These are phyloP conservation scores for Monosporozyma aerobia DNA, from an alignment of 805 yeast species.

Conservation along the genomic window DNA sequence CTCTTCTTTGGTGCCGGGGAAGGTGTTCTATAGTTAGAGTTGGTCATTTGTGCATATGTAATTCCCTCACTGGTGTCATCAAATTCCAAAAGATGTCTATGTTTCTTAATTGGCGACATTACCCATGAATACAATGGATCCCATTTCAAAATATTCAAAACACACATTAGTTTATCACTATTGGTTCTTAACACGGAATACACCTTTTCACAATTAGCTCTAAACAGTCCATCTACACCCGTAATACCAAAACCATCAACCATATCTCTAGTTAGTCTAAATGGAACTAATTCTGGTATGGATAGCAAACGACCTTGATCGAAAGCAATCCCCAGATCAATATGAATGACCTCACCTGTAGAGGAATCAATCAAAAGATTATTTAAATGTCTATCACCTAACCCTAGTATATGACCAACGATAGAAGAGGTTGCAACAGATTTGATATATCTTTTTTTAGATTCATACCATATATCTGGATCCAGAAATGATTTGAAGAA, in stretches of 20 bases:
- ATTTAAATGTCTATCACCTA: slow-evolving; percentile 93
- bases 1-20: background rate
- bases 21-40: background rate
- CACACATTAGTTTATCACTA: slow-evolving; percentile 62
- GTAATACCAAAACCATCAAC: slow-evolving; percentile 88
- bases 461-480: slow-evolving; percentile 66
- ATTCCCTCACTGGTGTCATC: slow-evolving; percentile 10
- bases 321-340: slow-evolving; percentile 92
- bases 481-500: slow-evolving; percentile 58
- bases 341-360: slow-evolving; percentile 92
- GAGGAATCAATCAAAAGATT: slow-evolving; percentile 71
- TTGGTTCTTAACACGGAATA: slow-evolving; percentile 57
- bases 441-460: slow-evolving; percentile 54
- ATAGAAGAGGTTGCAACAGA: slow-evolving; percentile 82
- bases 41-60: background rate
- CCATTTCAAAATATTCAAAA: slow-evolving; percentile 76
- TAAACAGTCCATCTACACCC: slow-evolving; percentile 74
- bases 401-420: slow-evolving; percentile 78
- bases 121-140: slow-evolving; percentile 94
- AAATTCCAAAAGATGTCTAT: slow-evolving; percentile 28
- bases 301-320: slow-evolving; percentile 83
- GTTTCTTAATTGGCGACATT: slow-evolving; percentile 61
- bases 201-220: slow-evolving; percentile 63
- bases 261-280: slow-evolving; percentile 79
- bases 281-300: slow-evolving; percentile 91